These are phyloP conservation scores for Pichia sp. DNA, from an alignment of 1,139 yeast species.

Conservation along the genomic window DNA sequence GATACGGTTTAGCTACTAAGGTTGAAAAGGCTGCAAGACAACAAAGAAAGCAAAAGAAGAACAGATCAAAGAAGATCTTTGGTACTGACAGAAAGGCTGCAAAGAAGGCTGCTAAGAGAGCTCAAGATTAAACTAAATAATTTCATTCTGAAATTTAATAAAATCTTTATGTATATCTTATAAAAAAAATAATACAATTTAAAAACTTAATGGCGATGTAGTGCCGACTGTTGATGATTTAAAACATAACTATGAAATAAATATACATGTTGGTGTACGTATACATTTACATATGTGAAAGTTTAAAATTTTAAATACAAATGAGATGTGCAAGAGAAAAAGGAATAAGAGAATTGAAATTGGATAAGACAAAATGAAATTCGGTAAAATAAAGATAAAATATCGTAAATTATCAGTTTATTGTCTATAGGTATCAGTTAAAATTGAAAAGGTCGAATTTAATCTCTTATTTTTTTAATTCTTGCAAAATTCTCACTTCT, in stretches of 20 bases:
- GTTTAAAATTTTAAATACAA: no score
- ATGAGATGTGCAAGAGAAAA: no score
- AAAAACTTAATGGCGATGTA: no score
- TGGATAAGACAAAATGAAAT: no score
- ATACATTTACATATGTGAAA: no score
- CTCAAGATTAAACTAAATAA: conserved; percentile 25
- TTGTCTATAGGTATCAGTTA: no score
- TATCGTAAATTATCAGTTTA: conserved; percentile 10
- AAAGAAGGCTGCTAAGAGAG: conserved; percentile 75
- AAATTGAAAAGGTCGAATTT: not conserved
- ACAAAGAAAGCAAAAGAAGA: conserved; percentile 99
- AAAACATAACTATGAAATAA: no score
- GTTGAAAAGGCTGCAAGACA: conserved; percentile 98
- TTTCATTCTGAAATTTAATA: conserved; percentile 4
- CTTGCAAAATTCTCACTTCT: conserved; percentile 60
- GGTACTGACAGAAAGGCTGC: conserved; percentile 97
- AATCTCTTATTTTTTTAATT: conserved; percentile 30
- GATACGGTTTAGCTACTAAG: conserved; percentile 96
- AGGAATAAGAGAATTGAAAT: no score
- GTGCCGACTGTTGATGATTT: no score
- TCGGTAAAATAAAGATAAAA: not conserved
- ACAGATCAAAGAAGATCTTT: conserved; percentile 98
- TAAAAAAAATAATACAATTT: no score
- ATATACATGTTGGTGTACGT: no score
- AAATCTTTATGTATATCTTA: conserved; percentile 2